A percentile compares a stretch with the other conserved stretches of the same genome.
Conservation (phyloP, 495 filamentous ascomycete species). For the Hypoxylon lenormandii region DNA sequence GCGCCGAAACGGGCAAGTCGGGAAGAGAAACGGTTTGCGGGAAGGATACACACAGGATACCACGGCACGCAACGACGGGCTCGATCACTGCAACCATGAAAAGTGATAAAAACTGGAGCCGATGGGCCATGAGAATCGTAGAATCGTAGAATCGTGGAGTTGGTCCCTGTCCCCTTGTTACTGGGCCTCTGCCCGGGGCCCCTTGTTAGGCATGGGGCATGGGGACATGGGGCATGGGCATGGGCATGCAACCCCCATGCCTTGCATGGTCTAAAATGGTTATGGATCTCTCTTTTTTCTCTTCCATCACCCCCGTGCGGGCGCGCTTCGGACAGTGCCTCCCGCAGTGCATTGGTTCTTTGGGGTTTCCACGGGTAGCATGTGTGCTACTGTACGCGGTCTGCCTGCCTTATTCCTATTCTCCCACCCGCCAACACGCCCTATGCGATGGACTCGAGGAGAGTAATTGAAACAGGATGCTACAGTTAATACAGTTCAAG, state of each 20-base stretch:
- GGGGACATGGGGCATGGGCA: no score
- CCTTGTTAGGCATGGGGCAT: no score
- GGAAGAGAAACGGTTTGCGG: constrained; percentile 32
- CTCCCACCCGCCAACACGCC: not conserved
- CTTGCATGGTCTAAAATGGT: constrained; percentile 36
- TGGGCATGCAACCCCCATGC: constrained; percentile 38
- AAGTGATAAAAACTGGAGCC: constrained; percentile 43
- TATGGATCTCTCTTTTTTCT: constrained; percentile 31
- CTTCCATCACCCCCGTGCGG: constrained; percentile 19
- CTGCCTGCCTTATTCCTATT: constrained; percentile 10
- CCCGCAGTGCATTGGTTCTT: constrained; percentile 44
- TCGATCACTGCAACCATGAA: constrained; percentile 43
- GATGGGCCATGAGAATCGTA: constrained; percentile 33
- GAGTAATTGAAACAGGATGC: no score
- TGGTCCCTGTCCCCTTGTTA: constrained; percentile 17
- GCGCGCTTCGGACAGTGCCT: constrained; percentile 49
- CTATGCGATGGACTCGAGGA: constrained; percentile 31
- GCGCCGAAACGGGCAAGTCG: constrained; percentile 31
- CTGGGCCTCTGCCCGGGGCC: no score
- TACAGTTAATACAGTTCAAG: no score
- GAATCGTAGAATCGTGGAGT: constrained; percentile 43
- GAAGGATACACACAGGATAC: constrained; percentile 27
- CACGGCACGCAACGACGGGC: constrained; percentile 40
- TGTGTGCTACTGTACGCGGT: constrained; percentile 24
- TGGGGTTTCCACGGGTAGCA: constrained; percentile 34